phyloP scores from a whole-genome alignment of 2,329 filamentous ascomycete genomes.

The Zymoseptoria brevis region DNA sequence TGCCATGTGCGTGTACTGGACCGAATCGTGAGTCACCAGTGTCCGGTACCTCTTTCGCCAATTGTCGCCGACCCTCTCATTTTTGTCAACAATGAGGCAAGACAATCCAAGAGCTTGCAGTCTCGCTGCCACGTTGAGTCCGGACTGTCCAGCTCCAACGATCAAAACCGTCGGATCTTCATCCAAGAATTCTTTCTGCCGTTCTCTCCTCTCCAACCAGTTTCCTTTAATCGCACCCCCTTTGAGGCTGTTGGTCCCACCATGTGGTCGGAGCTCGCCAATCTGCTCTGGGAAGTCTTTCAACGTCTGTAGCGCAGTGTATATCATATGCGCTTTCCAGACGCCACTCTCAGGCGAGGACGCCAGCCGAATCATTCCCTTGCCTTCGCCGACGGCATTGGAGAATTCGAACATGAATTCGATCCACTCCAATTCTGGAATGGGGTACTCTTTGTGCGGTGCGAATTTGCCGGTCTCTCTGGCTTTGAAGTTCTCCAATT shows the following conservation, averaged over 20 bases:
- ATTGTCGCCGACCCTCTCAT: constrained; percentile 41
- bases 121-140: constrained; percentile 31
- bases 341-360: constrained; percentile 31
- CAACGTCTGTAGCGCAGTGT: constrained; percentile 51
- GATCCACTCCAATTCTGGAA: constrained; percentile 51
- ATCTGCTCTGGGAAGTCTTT: constrained; percentile 47
- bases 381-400: constrained; percentile 47
- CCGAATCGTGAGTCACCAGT: constrained; percentile 60
- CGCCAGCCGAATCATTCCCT: constrained; percentile 49
- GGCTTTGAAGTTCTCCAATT: constrained; percentile 27
- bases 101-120: constrained; percentile 35
- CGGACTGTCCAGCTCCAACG: constrained; percentile 35
- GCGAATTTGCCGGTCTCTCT: constrained; percentile 40
- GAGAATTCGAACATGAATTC: constrained; percentile 50
- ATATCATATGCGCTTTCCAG: constrained; percentile 60
- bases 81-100: constrained; percentile 39
- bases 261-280: constrained; percentile 43
- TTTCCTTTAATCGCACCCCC: constrained; percentile 42
- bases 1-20: constrained; percentile 53
- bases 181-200: constrained; percentile 24
- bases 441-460: constrained; percentile 33
- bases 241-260: constrained; percentile 57
- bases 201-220: constrained; percentile 37
- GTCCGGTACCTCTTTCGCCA: constrained; percentile 44
- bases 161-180: constrained; percentile 53